Base-by-base conservation (phyloP, 2,329 filamentous ascomycete species). In the Fusarium buxicola region DNA sequence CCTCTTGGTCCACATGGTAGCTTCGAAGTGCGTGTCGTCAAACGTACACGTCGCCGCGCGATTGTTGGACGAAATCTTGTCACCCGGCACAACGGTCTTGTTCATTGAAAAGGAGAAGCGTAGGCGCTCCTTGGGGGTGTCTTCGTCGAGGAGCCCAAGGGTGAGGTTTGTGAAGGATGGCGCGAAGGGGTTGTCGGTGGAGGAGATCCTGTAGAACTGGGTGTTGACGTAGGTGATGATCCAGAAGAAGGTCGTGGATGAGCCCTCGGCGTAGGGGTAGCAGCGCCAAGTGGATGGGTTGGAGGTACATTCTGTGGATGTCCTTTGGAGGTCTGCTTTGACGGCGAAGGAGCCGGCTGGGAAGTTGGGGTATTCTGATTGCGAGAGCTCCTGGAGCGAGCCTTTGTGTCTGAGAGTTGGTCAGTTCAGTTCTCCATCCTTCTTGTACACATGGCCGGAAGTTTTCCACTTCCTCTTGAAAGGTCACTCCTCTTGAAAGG, bases 271-370 rank as follows among this genome's bases (percentile, higher is more conserved):
- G 68, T 83, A 84, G 2, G 88, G 86, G 58, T 82, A 85, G 77
- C 89, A 91, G 51, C 79, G 78, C 86, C 88, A 91, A 1, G 86
- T 86, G 5, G 79, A 75, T 0, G 83, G 63, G 64, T 85, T 82
- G 12, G 83, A 80, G 1, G 86, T 88, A 74, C 89, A 91, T 44
- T 79, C 79, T 7, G 84, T 82, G 13, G 76, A 75, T 3, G 82
- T 75, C 6, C 78, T 82, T 45, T 81, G 77, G 34, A 91, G 83
- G 56, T 83, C 83, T 18, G 86, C 86, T 7, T 82, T 78, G 65
- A 91, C 79, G 32, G 83, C 79, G 73, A 86, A 91, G n/a, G 84
- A 81, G 7, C 89, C 89, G 2, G 83, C 76, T 2, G 89, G 89
- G 66, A 90, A 90, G 16, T 25, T 40, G n/a, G 57, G 13, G 7